Percentiles rank a stretch among this genome's conserved stretches.
Evolutionary conservation across 1,284 basidiomycete species (phyloP).

Genomic region (Irpex sp.): DNA sequence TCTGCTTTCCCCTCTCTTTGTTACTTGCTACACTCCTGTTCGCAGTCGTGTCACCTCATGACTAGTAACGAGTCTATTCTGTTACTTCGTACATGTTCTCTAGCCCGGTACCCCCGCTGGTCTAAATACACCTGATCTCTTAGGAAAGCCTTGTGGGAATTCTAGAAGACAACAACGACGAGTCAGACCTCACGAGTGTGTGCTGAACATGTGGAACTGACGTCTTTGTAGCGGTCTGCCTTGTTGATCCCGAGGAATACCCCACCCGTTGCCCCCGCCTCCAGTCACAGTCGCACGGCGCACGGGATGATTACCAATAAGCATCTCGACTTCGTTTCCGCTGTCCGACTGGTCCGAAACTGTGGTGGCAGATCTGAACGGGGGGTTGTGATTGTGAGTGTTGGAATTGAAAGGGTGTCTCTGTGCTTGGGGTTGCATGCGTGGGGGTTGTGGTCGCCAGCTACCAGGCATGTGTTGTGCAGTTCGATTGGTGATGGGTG

Average conservation of each 20-base stretch:
- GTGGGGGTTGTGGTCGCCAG: conserved; percentile 27
- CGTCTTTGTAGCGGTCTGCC: background rate
- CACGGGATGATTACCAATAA: conserved; percentile 35
- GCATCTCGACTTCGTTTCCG: conserved; percentile 63
- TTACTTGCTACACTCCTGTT: background rate
- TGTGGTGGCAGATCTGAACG: conserved; percentile 42
- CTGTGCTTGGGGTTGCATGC: background rate
- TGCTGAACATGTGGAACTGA: background rate
- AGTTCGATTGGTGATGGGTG: conserved; percentile 58
- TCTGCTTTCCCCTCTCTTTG: background rate
- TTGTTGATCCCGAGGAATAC: background rate
- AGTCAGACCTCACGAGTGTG: background rate
- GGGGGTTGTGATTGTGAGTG: conserved; percentile 30
- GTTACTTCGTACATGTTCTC: background rate
- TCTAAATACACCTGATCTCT: conserved; percentile 13
- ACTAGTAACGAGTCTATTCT: background rate
- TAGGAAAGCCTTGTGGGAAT: conserved; percentile 12
- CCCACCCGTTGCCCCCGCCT: background rate
- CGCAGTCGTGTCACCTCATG: background rate
- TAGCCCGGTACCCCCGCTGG: conserved; percentile 4
- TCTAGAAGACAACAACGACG: conserved; percentile 3
- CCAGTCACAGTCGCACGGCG: conserved; percentile 14
- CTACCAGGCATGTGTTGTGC: conserved; percentile 16
- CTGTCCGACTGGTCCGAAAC: conserved; percentile 62
- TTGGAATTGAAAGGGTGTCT: conserved; percentile 44